Percentiles rank a stretch among this genome's conserved stretches.
These are phyloP conservation scores for Vanilla planifolia DNA, from an alignment of 106 monocot species.

Conservation along the genomic window DNA sequence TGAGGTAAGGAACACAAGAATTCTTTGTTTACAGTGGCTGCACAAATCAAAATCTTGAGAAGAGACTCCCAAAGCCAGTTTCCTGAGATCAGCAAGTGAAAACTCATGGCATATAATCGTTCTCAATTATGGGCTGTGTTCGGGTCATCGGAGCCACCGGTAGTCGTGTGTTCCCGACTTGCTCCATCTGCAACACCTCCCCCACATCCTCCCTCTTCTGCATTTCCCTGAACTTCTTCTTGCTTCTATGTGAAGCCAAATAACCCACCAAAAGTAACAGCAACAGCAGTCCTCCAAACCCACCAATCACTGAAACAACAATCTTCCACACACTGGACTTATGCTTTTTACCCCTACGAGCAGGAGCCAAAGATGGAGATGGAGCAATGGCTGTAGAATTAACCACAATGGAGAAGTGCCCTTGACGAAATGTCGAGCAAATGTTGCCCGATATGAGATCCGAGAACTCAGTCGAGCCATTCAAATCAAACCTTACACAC, in stretches of 20 bases:
- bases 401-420: slow-evolving; percentile 75
- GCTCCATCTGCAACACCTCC: slow-evolving; percentile 34
- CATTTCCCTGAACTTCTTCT: slow-evolving; percentile 44
- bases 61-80: neutral
- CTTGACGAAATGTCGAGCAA: slow-evolving; percentile 45
- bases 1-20: slow-evolving; percentile 6
- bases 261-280: slow-evolving; percentile 29
- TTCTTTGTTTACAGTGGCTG: slow-evolving; percentile 8
- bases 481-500: slow-evolving; percentile 60
- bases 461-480: slow-evolving; percentile 45
- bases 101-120: slow-evolving; percentile 38
- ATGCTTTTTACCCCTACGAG: slow-evolving; percentile 7
- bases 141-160: slow-evolving; percentile 55
- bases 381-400: slow-evolving; percentile 41
- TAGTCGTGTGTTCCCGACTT: slow-evolving; percentile 41
- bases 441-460: slow-evolving; percentile 38
- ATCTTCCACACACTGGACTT: slow-evolving; percentile 54
- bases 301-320: slow-evolving; percentile 32
- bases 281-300: slow-evolving; percentile 33
- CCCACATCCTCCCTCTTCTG: slow-evolving; percentile 39
- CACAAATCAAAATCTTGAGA: slow-evolving; percentile 19
- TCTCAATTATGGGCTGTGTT: slow-evolving; percentile 59
- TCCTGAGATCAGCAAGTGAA: neutral
- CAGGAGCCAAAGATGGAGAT: slow-evolving; percentile 24
- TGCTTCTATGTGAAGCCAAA: slow-evolving; percentile 12